A percentile compares a stretch with the other conserved stretches of the same genome.
These are phyloP conservation scores for Maudiozyma bulderi DNA, from an alignment of 805 yeast genomes.

Conservation along the genomic window DNA sequence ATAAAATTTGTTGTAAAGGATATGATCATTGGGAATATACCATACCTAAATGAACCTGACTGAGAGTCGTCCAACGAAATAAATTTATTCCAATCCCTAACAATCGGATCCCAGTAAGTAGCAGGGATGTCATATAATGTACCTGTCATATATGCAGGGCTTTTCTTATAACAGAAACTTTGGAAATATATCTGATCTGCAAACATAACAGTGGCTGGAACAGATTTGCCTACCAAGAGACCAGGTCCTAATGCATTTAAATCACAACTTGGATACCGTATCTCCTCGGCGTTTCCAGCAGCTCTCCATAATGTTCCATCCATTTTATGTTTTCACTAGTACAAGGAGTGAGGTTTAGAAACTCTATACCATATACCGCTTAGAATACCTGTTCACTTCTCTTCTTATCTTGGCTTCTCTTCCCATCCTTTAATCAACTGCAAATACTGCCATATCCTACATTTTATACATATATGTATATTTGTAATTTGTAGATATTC, in stretches of 20 bases:
- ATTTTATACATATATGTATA: too few relatives aligned
- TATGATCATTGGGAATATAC: conserved; percentile 53
- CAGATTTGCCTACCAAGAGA: conserved; percentile 17
- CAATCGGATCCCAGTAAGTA: conserved; percentile 33
- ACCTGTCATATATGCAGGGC: conserved; percentile 31
- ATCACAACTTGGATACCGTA: conserved; percentile 24
- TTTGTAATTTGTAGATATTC: too few relatives aligned
- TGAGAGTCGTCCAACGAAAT: conserved; percentile 22
- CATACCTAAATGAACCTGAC: conserved; percentile 41
- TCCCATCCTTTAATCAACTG: too few relatives aligned
- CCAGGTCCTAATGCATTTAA: conserved; percentile 28
- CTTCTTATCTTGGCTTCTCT: too few relatives aligned
- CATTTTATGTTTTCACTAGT: neutral
- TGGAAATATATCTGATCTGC: conserved; percentile 17
- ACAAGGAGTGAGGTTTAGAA: too few relatives aligned
- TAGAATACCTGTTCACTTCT: too few relatives aligned
- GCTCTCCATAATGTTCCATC: neutral
- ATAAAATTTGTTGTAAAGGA: conserved; percentile 57
- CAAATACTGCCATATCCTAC: too few relatives aligned
- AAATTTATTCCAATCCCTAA: conserved; percentile 41
- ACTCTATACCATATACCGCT: too few relatives aligned
- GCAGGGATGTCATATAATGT: conserved; percentile 26
- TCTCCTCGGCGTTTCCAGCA: neutral
- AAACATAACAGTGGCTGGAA: conserved; percentile 8
- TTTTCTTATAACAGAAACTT: conserved; percentile 28